Conservation (phyloP, 83 land plant genomes). For the Thuja plicata region DNA sequence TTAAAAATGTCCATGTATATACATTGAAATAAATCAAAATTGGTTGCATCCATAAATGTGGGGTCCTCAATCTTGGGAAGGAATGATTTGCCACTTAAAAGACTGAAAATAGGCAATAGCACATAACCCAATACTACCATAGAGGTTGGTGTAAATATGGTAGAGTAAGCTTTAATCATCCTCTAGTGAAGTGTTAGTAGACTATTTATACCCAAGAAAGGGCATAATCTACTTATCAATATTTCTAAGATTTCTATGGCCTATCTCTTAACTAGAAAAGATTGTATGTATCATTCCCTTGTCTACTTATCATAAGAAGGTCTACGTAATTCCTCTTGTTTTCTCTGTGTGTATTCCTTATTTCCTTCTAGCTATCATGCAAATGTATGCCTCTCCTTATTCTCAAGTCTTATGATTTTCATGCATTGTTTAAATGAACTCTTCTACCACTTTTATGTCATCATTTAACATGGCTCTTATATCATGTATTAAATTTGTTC, state of each 20-base stretch:
- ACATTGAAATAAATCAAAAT: background rate
- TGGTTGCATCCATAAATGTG: background rate
- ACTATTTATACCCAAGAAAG: conserved; percentile 15
- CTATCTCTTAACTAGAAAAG: conserved; percentile 42
- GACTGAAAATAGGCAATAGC: conserved; percentile 28
- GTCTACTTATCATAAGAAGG: no score
- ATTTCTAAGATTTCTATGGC: conserved; percentile 31
- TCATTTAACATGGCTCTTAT: no score
- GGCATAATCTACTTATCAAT: conserved; percentile 22
- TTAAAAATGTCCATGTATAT: background rate
- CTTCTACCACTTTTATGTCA: no score
- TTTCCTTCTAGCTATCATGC: no score
- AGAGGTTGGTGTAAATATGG: conserved; percentile 21
- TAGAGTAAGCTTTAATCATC: conserved; percentile 18
- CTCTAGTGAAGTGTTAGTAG: conserved; percentile 14
- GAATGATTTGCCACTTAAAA: conserved; percentile 22
- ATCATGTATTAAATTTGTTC: no score
- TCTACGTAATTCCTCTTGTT: no score
- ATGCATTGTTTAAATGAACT: no score
- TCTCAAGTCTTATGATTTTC: no score
- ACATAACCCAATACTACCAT: conserved; percentile 25
- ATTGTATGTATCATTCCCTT: background rate
- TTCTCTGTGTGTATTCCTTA: no score
- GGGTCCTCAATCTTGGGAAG: conserved; percentile 26
- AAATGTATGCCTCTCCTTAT: no score